These are phyloP conservation scores for Monosporozyma aerobia DNA, from an alignment of 805 yeast species.

Conservation along the genomic window DNA sequence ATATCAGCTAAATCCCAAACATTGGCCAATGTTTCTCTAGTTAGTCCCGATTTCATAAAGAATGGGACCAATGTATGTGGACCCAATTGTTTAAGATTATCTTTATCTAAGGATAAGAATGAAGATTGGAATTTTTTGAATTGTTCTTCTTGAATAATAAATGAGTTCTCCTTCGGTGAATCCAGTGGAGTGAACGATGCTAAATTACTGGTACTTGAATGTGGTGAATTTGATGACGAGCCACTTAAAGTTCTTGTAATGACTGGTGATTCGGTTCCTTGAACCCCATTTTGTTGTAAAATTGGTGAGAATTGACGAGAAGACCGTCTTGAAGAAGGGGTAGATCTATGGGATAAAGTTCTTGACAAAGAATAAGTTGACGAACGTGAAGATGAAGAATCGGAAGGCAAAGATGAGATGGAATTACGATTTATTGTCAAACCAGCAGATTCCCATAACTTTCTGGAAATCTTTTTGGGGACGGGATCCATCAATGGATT, in stretches of 20 bases:
- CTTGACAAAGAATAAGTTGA: neutral
- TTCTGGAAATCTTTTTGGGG: slow-evolving; percentile 39
- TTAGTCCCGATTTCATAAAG: slow-evolving; percentile 74
- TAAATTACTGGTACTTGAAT: neutral
- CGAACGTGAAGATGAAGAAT: neutral
- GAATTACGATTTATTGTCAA: slow-evolving; percentile 3
- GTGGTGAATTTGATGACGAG: neutral
- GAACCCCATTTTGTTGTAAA: neutral
- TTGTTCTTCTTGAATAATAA: slow-evolving; percentile 60
- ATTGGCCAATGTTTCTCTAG: slow-evolving; percentile 73
- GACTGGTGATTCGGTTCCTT: slow-evolving; percentile 3
- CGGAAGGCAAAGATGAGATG: neutral
- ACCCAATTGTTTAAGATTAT: slow-evolving; percentile 49
- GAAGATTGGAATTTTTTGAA: slow-evolving; percentile 67
- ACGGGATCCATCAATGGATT: slow-evolving; percentile 53
- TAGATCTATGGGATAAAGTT: neutral
- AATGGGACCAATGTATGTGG: slow-evolving; percentile 82
- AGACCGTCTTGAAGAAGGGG: slow-evolving; percentile 1
- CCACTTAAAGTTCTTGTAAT: slow-evolving; percentile 4
- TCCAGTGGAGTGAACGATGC: neutral
- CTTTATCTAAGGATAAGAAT: slow-evolving; percentile 66
- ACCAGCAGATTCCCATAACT: slow-evolving; percentile 32
- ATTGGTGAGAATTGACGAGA: slow-evolving; percentile 1
- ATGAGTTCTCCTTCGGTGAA: slow-evolving; percentile 30
- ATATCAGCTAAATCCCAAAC: slow-evolving; percentile 93